A percentile compares a stretch with the other conserved stretches of the same genome.
phyloP scores from a whole-genome alignment of 148 eudicot species.

The Fagopyrum esculentum region DNA sequence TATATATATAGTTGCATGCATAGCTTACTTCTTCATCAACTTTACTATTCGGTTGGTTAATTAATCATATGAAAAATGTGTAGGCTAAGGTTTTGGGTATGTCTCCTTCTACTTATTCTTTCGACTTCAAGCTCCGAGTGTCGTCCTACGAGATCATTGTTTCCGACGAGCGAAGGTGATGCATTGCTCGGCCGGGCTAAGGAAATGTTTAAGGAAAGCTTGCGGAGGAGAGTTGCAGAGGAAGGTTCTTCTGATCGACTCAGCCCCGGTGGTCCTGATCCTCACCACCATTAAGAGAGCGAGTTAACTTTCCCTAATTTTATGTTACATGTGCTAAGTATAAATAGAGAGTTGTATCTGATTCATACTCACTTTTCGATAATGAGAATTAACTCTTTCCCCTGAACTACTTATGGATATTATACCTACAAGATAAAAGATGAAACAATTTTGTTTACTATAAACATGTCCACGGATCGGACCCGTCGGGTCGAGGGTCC shows the following conservation, averaged over 20 bases:
- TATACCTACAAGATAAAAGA: too few relatives aligned
- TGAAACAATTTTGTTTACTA: too few relatives aligned
- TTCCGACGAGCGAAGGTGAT: neutral
- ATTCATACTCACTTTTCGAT: too few relatives aligned
- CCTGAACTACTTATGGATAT: too few relatives aligned
- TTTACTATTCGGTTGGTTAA: neutral
- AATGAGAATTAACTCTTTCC: too few relatives aligned
- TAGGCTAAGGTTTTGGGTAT: neutral
- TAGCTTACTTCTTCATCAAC: neutral
- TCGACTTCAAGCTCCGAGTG: neutral
- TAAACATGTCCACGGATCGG: too few relatives aligned
- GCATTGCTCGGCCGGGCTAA: neutral
- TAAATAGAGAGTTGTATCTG: too few relatives aligned
- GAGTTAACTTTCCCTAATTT: too few relatives aligned
- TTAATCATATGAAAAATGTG: neutral
- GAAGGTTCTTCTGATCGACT: conserved; percentile 1
- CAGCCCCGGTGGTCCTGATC: conserved; percentile 9
- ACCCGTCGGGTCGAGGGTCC: too few relatives aligned
- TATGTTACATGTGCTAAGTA: too few relatives aligned
- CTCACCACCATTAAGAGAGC: conserved; percentile 5
- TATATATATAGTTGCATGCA: neutral
- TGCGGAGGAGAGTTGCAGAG: neutral
- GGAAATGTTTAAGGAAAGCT: neutral
- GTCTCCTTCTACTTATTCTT: neutral
- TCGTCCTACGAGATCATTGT: conserved; percentile 7